Base-by-base conservation (phyloP, 495 filamentous ascomycete species). In the Xylaria telfairii region DNA sequence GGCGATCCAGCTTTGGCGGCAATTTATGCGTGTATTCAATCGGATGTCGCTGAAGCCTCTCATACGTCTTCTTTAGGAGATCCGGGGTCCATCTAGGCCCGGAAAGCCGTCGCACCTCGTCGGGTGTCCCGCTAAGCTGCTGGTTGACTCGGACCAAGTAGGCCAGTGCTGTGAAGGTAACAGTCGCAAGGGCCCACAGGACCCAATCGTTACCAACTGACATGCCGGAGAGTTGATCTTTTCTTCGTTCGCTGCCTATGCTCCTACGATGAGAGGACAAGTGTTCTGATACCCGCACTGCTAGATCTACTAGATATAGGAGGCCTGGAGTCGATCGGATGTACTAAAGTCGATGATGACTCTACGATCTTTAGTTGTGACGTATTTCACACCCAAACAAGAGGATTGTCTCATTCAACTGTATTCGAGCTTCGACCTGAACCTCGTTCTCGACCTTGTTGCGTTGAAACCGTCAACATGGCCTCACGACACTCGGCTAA, bases 71-170 rank as follows among this genome's bases (percentile, higher is more conserved):
- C 67, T 78, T 79, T 51, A 90, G 81, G 37, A 84, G 80, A 4
- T 81, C 76, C 0, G 71, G 72, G 0, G 83, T 88, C 88, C 87
- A 90, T 32, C 84, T 83, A 41, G 74, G 75, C 37, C 83, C 83
- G 7, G 82, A 80, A 46, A 85, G 65, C 46, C 71, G 76, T 41
- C 56, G 76, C 34, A 84, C 80, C 59, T 84, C 85, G 2, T 84
- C 83, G 5, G 88, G 86, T 1, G 84, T 83, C 39, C 68, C 39
- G 34, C 75, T 81, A 65, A 89, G 79, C 15, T 82, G 79, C 53
- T 75, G 74, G 70, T 88, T 88, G 49, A 89, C 78, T 67, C 83
- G 85, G 54, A 80, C 73, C 21, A 89, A 73, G 51, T 88, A 89
- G 13, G 82, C 41, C 4, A 81, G 19, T 8, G 79, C 17, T 26